Conservation (phyloP, 306 rosid species). For the Canavalia gladiata region DNA sequence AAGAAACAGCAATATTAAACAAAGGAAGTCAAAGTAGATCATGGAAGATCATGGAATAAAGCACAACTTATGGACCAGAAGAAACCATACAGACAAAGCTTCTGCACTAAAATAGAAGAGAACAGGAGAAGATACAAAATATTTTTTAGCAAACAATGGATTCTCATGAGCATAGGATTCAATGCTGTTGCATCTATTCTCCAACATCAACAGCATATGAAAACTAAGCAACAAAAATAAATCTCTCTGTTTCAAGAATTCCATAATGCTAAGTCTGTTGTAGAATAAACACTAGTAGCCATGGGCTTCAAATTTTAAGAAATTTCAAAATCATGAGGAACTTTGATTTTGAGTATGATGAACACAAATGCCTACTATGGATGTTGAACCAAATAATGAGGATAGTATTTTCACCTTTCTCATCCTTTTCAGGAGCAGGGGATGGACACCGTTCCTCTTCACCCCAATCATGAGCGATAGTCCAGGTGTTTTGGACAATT, state of each 20-base stretch:
- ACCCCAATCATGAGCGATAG: constrained; percentile 95
- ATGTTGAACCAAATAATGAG: constrained; percentile 31
- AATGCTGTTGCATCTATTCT: constrained; percentile 38
- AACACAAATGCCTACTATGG: constrained; percentile 19
- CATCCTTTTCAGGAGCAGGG: constrained; percentile 73
- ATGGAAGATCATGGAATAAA: constrained; percentile 4
- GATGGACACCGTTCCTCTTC: constrained; percentile 98
- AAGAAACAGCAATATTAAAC: constrained; percentile 47
- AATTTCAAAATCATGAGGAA: constrained; percentile 42
- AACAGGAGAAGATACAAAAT: not conserved
- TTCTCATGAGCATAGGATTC: constrained; percentile 17
- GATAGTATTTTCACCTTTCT: constrained; percentile 65
- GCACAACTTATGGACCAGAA: constrained; percentile 37
- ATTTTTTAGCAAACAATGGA: constrained; percentile 20
- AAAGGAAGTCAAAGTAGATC: constrained; percentile 24
- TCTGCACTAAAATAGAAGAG: constrained; percentile 3
- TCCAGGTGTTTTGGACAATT: constrained; percentile 98
- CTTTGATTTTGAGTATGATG: constrained; percentile 18
- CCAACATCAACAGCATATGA: not conserved
- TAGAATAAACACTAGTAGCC: constrained; percentile 33
- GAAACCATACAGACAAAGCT: constrained; percentile 31
- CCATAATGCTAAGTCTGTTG: not conserved
- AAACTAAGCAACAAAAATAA: constrained; percentile 21
- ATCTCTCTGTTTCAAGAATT: constrained; percentile 12
- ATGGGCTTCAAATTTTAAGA: constrained; percentile 22